A percentile compares a stretch with the other conserved stretches of the same genome.
phyloP scores from a whole-genome alignment of 257 asterid genomes.

The Nicotiana sylvestris region DNA sequence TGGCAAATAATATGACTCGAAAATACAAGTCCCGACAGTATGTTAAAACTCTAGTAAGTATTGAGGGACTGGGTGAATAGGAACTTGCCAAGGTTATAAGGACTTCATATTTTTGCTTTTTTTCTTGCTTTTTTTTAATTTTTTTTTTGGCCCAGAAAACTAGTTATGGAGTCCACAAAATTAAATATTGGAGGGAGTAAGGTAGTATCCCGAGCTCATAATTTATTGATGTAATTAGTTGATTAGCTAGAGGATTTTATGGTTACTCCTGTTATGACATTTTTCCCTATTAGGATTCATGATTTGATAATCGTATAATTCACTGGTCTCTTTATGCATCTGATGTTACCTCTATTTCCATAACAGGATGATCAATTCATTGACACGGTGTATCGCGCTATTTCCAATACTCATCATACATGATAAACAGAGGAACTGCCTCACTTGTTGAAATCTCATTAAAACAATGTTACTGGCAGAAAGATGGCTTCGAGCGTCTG shows the following conservation, averaged over 20 bases:
- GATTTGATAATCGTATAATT: background rate
- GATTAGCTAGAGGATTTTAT: background rate
- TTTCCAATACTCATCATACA: slow-evolving; percentile 55
- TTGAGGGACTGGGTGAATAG: background rate
- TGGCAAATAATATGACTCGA: background rate
- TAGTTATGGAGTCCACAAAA: background rate
- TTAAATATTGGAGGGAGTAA: background rate
- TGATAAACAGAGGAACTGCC: slow-evolving; percentile 1
- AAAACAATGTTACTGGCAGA: background rate
- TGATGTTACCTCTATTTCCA: background rate
- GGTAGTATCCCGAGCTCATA: background rate
- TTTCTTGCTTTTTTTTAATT: background rate
- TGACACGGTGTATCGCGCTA: slow-evolving; percentile 69
- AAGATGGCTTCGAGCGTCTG: background rate
- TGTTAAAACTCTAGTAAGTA: background rate
- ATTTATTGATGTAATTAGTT: background rate
- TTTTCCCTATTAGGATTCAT: background rate
- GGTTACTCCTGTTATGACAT: background rate
- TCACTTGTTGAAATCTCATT: background rate
- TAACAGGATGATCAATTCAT: slow-evolving; percentile 75
- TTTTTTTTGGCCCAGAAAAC: background rate
- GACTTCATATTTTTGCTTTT: background rate
- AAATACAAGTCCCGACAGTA: background rate
- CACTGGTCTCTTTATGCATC: background rate
- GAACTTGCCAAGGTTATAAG: background rate